These are phyloP conservation scores for Talaromyces pinophilus DNA, from an alignment of 2,329 filamentous ascomycete genomes.

Conservation along the genomic window DNA sequence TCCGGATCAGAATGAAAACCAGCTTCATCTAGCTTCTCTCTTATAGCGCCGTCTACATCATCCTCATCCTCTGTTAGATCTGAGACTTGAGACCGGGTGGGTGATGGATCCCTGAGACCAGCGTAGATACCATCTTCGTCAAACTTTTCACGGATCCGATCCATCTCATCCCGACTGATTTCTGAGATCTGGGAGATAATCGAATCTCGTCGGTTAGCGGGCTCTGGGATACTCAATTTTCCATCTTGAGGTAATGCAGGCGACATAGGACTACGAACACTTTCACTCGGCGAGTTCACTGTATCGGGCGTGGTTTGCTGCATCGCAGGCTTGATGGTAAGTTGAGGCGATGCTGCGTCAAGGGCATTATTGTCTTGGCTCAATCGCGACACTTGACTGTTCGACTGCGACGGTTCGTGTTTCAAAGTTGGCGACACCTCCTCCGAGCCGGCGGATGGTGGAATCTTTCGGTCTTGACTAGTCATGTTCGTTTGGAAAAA, in stretches of 20 bases:
- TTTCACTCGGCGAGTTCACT: background rate
- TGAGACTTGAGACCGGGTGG: constrained; percentile 20
- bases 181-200: constrained; percentile 21
- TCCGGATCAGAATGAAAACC: constrained; percentile 11
- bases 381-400: background rate
- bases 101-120: constrained; percentile 1
- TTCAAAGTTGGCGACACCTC: background rate
- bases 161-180: constrained; percentile 22
- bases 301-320: background rate
- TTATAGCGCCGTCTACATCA: constrained; percentile 4
- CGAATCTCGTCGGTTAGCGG: constrained; percentile 4
- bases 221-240: background rate
- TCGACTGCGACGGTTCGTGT: background rate
- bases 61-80: constrained; percentile 20
- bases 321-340: background rate
- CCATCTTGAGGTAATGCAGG: constrained; percentile 7
- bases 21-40: constrained; percentile 21
- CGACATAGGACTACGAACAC: background rate
- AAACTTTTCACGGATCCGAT: constrained; percentile 20
- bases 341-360: background rate
- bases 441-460: background rate
- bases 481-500: background rate
- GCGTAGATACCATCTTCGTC: constrained; percentile 22
- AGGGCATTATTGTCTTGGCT: background rate
- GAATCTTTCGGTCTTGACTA: background rate